Base-by-base conservation (phyloP, 495 filamentous ascomycete genomes). In the Oleoguttula mirabilis region DNA sequence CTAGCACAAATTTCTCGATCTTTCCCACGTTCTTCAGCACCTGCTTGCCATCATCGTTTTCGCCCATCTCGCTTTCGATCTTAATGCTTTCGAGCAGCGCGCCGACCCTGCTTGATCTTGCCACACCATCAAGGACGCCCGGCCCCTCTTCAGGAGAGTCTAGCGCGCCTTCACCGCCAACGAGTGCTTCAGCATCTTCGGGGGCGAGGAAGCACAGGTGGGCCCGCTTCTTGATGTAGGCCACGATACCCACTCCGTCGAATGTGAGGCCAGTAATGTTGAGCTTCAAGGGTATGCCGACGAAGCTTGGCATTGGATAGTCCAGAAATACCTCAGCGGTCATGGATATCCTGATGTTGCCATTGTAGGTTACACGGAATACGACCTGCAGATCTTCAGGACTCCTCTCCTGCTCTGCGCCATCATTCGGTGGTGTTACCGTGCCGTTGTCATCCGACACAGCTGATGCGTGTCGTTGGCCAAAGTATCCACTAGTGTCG, bases 1-100 rank as follows among this genome's bases (percentile, higher is more conserved):
- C 88, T 17, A 98, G 71, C 34, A 98, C 84, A 58, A 98, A 98
- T 47, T 85, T 79, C 66, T 98, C 90, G 27, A 98, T 90, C 66
- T 98, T 98, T 14, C 92, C 88, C 27, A 98, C 87, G 62, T 98
- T 98, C 68, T 94, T 96, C 21, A 98, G 63, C 23, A 87, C 86
- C 62, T 93, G 87, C 63, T 88, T 93, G 22, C 85, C 84, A 43
- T 82, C 79, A 55, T 86, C 86, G 51, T 83, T 77, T 56, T 88
- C 74, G 2, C 90, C 90, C 56, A 98, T 98, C 65, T 95, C 92
- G 57, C 87, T 96, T 55, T 98, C 90, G 1, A 98, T 90, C 42
- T 80, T 75, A 47, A 96, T 93, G 61, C 96, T 85, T 63, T 87
- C 80, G 38, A 96, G 60, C 47, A 95, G 55, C 0, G 85, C 80